Evolutionary conservation across 2,329 filamentous ascomycete species (phyloP).

Genomic region (Verticillium longisporum): DNA sequence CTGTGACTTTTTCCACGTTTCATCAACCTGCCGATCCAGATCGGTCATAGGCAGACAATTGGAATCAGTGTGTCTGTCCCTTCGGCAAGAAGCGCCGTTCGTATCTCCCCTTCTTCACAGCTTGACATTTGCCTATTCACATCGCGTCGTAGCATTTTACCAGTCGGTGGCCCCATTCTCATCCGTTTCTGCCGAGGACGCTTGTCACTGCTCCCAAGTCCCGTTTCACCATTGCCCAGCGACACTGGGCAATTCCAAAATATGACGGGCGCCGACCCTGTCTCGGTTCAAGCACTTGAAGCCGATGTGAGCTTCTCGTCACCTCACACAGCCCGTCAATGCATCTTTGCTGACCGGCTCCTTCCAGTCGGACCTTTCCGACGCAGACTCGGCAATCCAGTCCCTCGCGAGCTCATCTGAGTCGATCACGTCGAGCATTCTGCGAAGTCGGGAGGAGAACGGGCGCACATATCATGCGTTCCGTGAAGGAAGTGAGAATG

Average conservation of each 20-base stretch:
- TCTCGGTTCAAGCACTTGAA: neutral
- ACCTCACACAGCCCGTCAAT: neutral
- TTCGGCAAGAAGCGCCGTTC: too few species aligned
- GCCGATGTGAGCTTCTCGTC: neutral
- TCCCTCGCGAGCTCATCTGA: slow-evolving; percentile 15
- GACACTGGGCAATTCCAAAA: neutral
- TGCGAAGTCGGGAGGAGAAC: slow-evolving; percentile 29
- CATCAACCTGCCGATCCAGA: neutral
- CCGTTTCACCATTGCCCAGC: too few species aligned
- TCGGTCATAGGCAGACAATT: too few species aligned
- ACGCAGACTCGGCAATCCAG: neutral
- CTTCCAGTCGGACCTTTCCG: neutral
- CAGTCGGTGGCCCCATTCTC: too few species aligned
- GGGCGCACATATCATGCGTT: slow-evolving; percentile 30
- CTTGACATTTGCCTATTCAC: too few species aligned
- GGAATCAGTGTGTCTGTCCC: too few species aligned
- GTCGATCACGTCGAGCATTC: slow-evolving; percentile 28
- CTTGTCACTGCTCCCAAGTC: too few species aligned
- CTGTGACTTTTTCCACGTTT: neutral
- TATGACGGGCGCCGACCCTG: neutral
- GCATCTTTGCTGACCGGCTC: neutral
- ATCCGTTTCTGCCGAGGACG: too few species aligned
- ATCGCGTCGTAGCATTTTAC: too few species aligned
- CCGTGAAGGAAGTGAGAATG: slow-evolving; percentile 15
- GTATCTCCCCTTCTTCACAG: too few species aligned